Base-by-base conservation (phyloP, 495 filamentous ascomycete genomes). In the Aspergillus affinis region DNA sequence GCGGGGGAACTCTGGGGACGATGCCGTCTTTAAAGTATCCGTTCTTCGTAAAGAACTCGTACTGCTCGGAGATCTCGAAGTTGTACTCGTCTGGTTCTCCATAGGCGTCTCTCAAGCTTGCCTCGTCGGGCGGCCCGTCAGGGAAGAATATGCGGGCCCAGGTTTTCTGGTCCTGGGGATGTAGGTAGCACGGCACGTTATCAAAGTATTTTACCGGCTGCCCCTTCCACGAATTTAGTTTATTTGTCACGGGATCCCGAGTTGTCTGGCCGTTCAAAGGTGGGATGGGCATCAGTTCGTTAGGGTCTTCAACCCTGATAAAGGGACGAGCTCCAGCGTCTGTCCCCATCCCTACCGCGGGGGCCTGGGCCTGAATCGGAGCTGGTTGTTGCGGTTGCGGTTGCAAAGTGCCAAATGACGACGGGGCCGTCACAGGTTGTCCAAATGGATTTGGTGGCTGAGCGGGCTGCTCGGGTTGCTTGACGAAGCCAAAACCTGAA, bases 1-100 rank as follows among this genome's bases (percentile, higher is more conserved):
- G 86, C 3, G 91, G 91, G 32, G 91, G 86, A 19, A 90, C 77
- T 55, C 85, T 78, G 0, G 91, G 91, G 67, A 93, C 83, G 1
- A 84, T 55, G 2, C 82, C 82, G 47, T 84, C 83, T 53, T 80
- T 78, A 65, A 92, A 93, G 48, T 63, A 68, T 3, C 88, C 90
- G 52, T 81, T 83, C 51, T 84, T 73, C 45, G 78, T 67, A 69
- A 90, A 84, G 55, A 74, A 77, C 49, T 75, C 65, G 70, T 91
- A 93, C 51, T 80, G 77, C 54, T 78, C 81, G n/a, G 82, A 70
- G 6, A 77, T 66, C 44, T 85, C 81, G 6, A 75, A 67, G 0
- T 77, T 79, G 54, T 79, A 79, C 10, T 76, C 68, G 30, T 78
- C 75, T 0, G 70, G 66, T 23, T 72, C 72, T 1, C 59, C 75